Evolutionary conservation across 805 yeast genomes (phyloP).

Genomic region (Metschnikowia colocasiae): DNA sequence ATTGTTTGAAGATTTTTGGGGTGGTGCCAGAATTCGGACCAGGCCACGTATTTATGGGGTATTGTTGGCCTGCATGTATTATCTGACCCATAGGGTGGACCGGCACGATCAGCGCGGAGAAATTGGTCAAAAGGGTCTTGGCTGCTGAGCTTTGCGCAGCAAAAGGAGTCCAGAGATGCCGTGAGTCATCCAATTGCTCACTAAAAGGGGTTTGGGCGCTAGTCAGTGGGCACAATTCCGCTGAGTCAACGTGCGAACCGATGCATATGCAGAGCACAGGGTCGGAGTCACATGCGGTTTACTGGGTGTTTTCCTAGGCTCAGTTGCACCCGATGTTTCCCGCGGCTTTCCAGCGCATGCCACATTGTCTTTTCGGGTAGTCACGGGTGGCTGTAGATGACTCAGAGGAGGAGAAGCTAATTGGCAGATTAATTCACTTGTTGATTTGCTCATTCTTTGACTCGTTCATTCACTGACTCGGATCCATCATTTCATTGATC

Average conservation of each 20-base stretch:
- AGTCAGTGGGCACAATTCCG: background rate
- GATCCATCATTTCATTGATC: too few relatives aligned
- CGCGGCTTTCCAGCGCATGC: background rate
- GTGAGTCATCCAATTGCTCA: background rate
- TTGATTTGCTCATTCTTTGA: background rate
- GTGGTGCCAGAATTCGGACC: background rate
- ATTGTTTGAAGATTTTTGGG: too few relatives aligned
- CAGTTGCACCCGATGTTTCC: background rate
- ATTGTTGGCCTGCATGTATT: background rate
- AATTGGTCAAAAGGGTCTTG: background rate
- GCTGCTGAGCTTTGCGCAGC: background rate
- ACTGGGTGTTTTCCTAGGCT: background rate
- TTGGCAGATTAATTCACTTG: background rate
- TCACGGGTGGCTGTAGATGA: background rate
- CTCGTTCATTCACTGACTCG: too few relatives aligned
- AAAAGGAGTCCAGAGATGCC: background rate
- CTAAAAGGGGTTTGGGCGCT: too few relatives aligned
- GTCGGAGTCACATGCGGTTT: background rate
- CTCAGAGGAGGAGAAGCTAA: background rate
- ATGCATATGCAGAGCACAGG: background rate
- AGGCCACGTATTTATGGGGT: constrained; percentile 3
- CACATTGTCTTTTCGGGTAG: background rate
- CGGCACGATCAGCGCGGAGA: background rate
- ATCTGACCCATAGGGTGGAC: background rate
- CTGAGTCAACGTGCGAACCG: background rate